Evolutionary conservation across 1,139 yeast species (phyloP).

Genomic region (Taiozyma sp.): DNA sequence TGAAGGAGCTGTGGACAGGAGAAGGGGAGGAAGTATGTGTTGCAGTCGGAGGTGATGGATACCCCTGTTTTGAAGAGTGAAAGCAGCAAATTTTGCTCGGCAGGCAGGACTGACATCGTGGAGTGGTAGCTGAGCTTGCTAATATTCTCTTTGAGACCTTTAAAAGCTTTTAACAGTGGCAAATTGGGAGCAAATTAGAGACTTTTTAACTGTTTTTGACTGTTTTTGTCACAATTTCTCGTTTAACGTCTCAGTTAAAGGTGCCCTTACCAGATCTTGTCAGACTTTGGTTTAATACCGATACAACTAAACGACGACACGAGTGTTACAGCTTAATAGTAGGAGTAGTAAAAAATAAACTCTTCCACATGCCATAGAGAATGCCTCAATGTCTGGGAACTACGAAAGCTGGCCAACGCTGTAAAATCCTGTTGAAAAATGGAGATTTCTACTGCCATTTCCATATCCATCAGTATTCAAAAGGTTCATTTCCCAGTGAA

Average conservation of each 20-base stretch:
- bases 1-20: background rate
- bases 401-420: conserved; percentile 23
- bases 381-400: conserved; percentile 19
- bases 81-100: background rate
- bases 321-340: no score
- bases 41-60: conserved; percentile 1
- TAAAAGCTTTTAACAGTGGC: no score
- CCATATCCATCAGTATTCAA: background rate
- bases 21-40: conserved; percentile 7
- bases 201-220: no score
- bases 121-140: no score
- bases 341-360: no score
- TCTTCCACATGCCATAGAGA: background rate
- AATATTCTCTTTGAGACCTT: no score
- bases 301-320: no score
- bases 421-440: conserved; percentile 19
- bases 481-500: background rate
- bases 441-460: background rate
- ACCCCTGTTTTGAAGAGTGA: conserved; percentile 5
- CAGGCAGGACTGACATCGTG: background rate
- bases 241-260: no score
- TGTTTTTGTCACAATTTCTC: no score
- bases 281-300: no score
- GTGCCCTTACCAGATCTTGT: no score
- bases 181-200: no score